phyloP scores from a whole-genome alignment of 108 stramenopile genomes.

The Skeletonema potamos region DNA sequence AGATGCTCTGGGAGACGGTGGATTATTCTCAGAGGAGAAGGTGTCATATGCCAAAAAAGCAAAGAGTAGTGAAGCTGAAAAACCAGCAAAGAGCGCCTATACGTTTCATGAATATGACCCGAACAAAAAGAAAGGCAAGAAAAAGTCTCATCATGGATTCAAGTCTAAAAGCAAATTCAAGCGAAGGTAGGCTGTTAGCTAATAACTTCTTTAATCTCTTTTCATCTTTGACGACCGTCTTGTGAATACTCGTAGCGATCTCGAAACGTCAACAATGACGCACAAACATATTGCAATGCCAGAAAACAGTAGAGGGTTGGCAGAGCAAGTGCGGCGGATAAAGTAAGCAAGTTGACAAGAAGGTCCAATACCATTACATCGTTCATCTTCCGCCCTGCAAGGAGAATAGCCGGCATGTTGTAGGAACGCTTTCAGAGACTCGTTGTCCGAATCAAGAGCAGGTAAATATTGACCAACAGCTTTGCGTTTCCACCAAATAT shows the following conservation, averaged over 20 bases:
- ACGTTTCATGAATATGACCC: conserved; percentile 64
- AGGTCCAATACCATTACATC: too few relatives aligned
- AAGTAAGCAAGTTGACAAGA: too few relatives aligned
- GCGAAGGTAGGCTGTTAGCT: conserved; percentile 29
- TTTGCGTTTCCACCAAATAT: conserved; percentile 18
- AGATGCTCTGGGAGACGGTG: conserved; percentile 77
- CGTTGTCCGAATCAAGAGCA: not conserved
- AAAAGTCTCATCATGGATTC: conserved; percentile 64
- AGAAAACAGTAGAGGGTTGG: too few relatives aligned
- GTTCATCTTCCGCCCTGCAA: too few relatives aligned
- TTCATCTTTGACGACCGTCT: too few relatives aligned
- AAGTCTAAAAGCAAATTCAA: conserved; percentile 78
- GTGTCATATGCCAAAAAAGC: conserved; percentile 62
- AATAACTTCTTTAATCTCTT: too few relatives aligned
- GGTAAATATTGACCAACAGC: conserved; percentile 14
- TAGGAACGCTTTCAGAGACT: not conserved
- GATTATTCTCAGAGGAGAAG: conserved; percentile 76
- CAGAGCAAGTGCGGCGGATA: too few relatives aligned
- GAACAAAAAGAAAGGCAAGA: conserved; percentile 56
- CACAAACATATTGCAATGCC: too few relatives aligned
- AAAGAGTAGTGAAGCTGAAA: conserved; percentile 36
- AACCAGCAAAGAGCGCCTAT: conserved; percentile 44
- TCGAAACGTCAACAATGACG: too few relatives aligned
- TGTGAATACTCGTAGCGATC: too few relatives aligned
- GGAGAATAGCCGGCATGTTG: not conserved